Conservation (phyloP, 345 rosid species). For the Populus davidiana region DNA sequence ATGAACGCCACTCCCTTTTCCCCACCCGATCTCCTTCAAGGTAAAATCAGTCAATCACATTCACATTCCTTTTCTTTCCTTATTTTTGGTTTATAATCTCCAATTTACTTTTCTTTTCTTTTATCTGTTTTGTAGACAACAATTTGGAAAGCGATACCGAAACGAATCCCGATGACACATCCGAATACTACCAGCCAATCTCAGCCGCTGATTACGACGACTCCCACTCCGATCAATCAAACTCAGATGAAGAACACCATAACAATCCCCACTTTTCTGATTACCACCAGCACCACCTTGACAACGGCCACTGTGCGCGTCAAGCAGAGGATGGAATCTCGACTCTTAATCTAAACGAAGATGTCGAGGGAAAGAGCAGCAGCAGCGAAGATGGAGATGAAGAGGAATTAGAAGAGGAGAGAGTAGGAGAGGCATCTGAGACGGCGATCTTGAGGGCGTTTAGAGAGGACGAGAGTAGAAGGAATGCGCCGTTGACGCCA, state of each 20-base stretch:
- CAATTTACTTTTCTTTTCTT: neutral
- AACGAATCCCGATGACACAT: conserved; percentile 43
- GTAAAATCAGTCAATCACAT: neutral
- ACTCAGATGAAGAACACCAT: conserved; percentile 35
- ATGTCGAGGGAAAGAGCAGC: conserved; percentile 37
- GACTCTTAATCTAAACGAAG: conserved; percentile 43
- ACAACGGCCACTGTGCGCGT: conserved; percentile 42
- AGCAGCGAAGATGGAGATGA: conserved; percentile 33
- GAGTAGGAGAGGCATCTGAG: conserved; percentile 36
- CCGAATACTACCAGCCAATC: conserved; percentile 83
- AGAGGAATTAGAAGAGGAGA: conserved; percentile 40
- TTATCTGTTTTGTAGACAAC: conserved; percentile 37
- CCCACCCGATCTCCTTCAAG: neutral
- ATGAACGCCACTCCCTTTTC: conserved; percentile 9
- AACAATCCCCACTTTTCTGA: neutral
- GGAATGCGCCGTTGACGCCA: conserved; percentile 61
- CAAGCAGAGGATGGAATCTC: conserved; percentile 47
- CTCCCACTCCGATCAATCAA: conserved; percentile 15
- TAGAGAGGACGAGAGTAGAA: conserved; percentile 69
- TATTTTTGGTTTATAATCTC: neutral
- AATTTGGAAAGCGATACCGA: conserved; percentile 69
- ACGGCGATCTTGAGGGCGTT: conserved; percentile 47
- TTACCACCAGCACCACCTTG: conserved; percentile 20
- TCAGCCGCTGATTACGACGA: conserved; percentile 40
- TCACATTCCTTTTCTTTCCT: neutral